A percentile compares a stretch with the other conserved stretches of the same genome.
Evolutionary conservation across 192 early-diverging fungal genomes (phyloP).

Genomic region (Umbelopsis sp.): DNA sequence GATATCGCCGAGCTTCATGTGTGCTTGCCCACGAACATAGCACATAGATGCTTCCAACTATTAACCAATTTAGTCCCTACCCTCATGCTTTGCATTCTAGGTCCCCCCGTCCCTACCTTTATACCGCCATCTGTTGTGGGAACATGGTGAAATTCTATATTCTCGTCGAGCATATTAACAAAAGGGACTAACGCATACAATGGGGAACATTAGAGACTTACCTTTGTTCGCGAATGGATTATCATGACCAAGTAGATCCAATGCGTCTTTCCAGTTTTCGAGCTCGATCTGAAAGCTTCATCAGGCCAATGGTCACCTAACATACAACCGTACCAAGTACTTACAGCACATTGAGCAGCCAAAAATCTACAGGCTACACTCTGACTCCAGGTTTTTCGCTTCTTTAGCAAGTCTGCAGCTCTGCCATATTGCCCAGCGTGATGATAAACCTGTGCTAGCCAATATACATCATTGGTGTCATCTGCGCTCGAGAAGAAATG

Average conservation of each 20-base stretch:
- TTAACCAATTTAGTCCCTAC: background rate
- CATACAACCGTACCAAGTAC: conserved; percentile 1
- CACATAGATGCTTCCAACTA: conserved; percentile 68
- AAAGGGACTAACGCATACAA: conserved; percentile 1
- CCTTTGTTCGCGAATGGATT: conserved; percentile 45
- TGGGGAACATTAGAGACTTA: background rate
- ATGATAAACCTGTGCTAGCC: conserved; percentile 53
- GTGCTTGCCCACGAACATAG: conserved; percentile 61
- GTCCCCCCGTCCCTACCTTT: conserved; percentile 37
- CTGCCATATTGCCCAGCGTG: conserved; percentile 49
- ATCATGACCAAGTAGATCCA: conserved; percentile 54
- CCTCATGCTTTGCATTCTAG: background rate
- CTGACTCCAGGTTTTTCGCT: conserved; percentile 41
- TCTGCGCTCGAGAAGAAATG: conserved; percentile 30
- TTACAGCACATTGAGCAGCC: conserved; percentile 59
- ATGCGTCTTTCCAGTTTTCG: conserved; percentile 56
- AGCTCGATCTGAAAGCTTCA: conserved; percentile 37
- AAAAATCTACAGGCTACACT: conserved; percentile 55
- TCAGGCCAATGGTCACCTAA: background rate
- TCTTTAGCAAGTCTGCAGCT: conserved; percentile 48
- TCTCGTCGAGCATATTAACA: background rate
- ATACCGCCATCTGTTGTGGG: conserved; percentile 49
- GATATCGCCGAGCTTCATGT: conserved; percentile 49
- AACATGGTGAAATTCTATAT: conserved; percentile 29
- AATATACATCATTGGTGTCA: conserved; percentile 50